Evolutionary conservation across 2,329 filamentous ascomycete species (phyloP), one percentile per base, ranked within the genome.

Genomic region (Penicillium sp.): DNA sequence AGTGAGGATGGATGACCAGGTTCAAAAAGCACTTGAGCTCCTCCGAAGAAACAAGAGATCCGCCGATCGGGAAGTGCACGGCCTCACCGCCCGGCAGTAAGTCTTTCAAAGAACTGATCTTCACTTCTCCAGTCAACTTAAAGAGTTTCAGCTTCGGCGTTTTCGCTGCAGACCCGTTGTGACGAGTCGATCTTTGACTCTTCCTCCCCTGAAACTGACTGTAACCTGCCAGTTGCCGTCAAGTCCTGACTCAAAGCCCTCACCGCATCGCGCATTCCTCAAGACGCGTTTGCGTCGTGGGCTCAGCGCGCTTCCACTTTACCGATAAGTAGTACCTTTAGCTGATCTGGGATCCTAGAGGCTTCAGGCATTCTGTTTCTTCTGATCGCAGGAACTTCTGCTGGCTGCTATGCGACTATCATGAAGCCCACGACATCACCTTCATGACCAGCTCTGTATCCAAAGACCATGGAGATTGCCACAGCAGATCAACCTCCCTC

Each of bases 11-110:
- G 22, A 50, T 30, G 56, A 33, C 42, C n/a, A 44, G 33, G 42
- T 19, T 44, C 60, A 67, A 63, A 67, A 64, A 66, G 49, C 38
- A 45, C 35, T 33, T 38, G 47, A 55, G 61, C 45, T 61, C 13
- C 40, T 47, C 42, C 33, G 51, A 55, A 35, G 50, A 44, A 58
- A 62, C 53, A 55, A 56, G 58, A 62, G 56, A 59, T 40, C 58
- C 58, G 56, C 59, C 55, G 58, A 57, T 47, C 56, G 28, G 53
- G 30, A 54, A 56, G 53, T 42, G 26, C 40, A 24, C 63, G 51
- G 45, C 19, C 35, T 30, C 47, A 69, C 71, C 72, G 73, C 72
- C 70, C 63, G 72, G 72, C 72, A 74, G 64, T 73, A 74, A 19
- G 12, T 33, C 15, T 19, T 3, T 55, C 53, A 55, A 55, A 55